phyloP scores from a whole-genome alignment of 306 rosid species.

The Cicer yamashitae region DNA sequence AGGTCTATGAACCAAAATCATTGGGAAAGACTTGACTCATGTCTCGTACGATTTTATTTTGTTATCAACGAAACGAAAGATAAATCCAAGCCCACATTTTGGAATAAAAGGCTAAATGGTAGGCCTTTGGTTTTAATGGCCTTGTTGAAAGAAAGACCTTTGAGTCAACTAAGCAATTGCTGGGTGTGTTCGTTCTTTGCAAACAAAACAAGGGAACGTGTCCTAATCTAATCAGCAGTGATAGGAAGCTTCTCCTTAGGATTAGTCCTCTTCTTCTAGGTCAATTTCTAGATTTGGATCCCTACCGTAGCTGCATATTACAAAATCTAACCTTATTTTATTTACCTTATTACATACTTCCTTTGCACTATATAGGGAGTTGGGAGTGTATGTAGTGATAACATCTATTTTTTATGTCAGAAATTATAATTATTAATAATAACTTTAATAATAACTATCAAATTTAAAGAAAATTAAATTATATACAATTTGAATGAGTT shows the following conservation, averaged over 20 bases:
- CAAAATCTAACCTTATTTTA: no score
- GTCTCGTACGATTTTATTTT: not conserved
- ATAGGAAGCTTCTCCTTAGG: not conserved
- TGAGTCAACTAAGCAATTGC: slow-evolving; percentile 48
- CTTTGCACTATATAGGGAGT: no score
- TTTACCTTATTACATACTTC: no score
- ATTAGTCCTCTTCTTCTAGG: not conserved
- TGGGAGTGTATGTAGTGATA: no score
- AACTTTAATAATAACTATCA: no score
- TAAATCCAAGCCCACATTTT: slow-evolving; percentile 1
- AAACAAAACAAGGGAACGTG: not conserved
- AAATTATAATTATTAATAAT: no score
- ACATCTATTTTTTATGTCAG: no score
- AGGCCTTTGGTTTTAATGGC: not conserved
- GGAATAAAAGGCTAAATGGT: not conserved
- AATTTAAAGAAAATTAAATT: not conserved
- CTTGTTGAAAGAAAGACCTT: slow-evolving; percentile 27
- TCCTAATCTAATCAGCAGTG: not conserved
- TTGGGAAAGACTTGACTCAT: no score
- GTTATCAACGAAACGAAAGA: slow-evolving; percentile 15
- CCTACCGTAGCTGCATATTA: no score
- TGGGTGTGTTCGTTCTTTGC: slow-evolving; percentile 5
- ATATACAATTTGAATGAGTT: not conserved
- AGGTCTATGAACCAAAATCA: no score
- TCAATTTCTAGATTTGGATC: no score